A percentile compares a stretch with the other conserved stretches of the same genome.
Evolutionary conservation across 768 basidiomycete genomes (phyloP).

Genomic region (Leccinellum luteum): DNA sequence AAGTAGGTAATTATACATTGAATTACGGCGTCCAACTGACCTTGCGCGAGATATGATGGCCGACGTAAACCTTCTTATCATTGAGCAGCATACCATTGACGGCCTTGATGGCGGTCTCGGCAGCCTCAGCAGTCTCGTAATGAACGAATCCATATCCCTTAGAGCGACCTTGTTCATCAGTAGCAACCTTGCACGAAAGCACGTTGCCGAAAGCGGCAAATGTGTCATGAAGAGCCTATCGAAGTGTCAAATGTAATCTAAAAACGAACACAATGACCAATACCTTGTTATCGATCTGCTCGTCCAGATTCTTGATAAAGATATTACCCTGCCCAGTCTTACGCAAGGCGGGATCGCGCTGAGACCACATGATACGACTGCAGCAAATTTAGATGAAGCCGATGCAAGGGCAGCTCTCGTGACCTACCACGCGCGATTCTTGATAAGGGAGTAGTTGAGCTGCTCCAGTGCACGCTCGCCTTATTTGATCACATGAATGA

Average conservation of each 20-base stretch:
- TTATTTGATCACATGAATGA: conserved; percentile 29
- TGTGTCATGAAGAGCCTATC: conserved; percentile 95
- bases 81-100: conserved; percentile 99
- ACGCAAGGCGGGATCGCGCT: conserved; percentile 98
- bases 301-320: conserved; percentile 99
- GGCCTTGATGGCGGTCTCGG: conserved; percentile 93
- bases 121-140: conserved; percentile 96
- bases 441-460: conserved; percentile 99
- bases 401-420: neutral
- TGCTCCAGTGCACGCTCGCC: conserved; percentile 98
- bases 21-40: conserved; percentile 35
- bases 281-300: conserved; percentile 96
- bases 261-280: neutral
- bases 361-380: conserved; percentile 99
- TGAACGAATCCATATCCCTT: conserved; percentile 99
- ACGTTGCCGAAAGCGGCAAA: conserved; percentile 99
- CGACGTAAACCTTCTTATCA: conserved; percentile 99
- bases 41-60: conserved; percentile 96
- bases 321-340: conserved; percentile 99
- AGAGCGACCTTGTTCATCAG: conserved; percentile 91
- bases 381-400: neutral
- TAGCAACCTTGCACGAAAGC: conserved; percentile 98
- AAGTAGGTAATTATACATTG: neutral
- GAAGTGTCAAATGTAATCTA: neutral
- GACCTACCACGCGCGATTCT: conserved; percentile 89